Percentiles rank a stretch among this genome's conserved stretches.
These are phyloP conservation scores for Pascua sp. DNA, from an alignment of 1,284 basidiomycete genomes.

Conservation along the genomic window DNA sequence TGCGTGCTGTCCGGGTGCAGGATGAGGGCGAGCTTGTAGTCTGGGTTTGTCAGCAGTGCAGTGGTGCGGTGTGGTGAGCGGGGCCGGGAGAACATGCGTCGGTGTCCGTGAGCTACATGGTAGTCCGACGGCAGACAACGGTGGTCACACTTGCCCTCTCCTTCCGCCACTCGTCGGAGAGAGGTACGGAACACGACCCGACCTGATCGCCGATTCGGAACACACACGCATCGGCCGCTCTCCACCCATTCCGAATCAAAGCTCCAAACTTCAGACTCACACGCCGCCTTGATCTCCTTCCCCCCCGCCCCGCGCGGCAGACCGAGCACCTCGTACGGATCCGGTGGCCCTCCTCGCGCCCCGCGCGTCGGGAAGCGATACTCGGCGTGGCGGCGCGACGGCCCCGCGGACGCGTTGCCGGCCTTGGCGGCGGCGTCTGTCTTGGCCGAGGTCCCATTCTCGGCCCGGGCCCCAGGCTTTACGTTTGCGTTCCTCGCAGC, in stretches of 20 bases:
- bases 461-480: too few relatives aligned
- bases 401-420: background rate
- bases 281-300: constrained; percentile 42
- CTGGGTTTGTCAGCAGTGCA: constrained; percentile 18
- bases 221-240: background rate
- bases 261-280: constrained; percentile 23
- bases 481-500: too few relatives aligned
- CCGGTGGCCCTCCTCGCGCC: constrained; percentile 31
- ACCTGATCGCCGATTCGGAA: constrained; percentile 2
- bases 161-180: background rate
- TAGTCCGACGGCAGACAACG: background rate
- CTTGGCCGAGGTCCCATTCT: too few relatives aligned
- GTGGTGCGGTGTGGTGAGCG: background rate
- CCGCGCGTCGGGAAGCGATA: constrained; percentile 38
- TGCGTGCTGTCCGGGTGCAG: constrained; percentile 49
- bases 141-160: too few relatives aligned
- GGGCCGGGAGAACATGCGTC: background rate
- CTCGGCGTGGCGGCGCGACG: constrained; percentile 6
- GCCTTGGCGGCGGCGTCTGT: background rate
- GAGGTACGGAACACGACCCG: background rate
- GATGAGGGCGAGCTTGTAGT: constrained; percentile 46
- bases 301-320: constrained; percentile 32
- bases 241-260: background rate
- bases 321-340: constrained; percentile 46
- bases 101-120: background rate